Evolutionary conservation across 2,329 filamentous ascomycete species (phyloP).

Genomic region (Xylaria sp.): DNA sequence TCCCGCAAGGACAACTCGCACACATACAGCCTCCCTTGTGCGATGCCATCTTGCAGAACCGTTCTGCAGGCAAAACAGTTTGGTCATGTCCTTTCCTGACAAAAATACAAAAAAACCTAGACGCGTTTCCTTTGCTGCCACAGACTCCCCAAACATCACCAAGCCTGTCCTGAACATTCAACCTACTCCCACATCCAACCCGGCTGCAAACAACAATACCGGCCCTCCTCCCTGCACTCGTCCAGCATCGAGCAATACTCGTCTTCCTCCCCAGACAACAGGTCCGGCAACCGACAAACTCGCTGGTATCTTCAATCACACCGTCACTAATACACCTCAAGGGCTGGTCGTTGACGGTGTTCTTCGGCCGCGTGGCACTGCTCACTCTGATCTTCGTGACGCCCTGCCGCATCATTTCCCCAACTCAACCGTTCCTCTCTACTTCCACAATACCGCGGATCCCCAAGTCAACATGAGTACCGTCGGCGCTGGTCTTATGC

Average conservation of each 20-base stretch:
- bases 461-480: slow-evolving; percentile 50
- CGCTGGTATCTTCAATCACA: slow-evolving; percentile 13
- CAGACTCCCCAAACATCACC: slow-evolving; percentile 5
- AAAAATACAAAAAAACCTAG: slow-evolving; percentile 19
- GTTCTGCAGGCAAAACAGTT: slow-evolving; percentile 1
- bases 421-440: slow-evolving; percentile 25
- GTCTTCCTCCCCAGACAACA: neutral
- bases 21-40: neutral
- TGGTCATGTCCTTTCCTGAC: slow-evolving; percentile 18
- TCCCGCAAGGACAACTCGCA: neutral
- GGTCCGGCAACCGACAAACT: neutral
- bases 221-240: neutral
- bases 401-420: slow-evolving; percentile 34
- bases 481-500: slow-evolving; percentile 57
- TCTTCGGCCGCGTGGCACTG: slow-evolving; percentile 26
- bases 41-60: neutral
- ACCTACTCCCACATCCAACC: neutral
- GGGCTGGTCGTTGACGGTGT: slow-evolving; percentile 39
- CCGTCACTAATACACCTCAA: slow-evolving; percentile 35
- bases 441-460: slow-evolving; percentile 28
- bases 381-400: slow-evolving; percentile 25
- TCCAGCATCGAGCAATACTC: neutral
- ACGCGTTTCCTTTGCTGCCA: slow-evolving; percentile 34
- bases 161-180: neutral
- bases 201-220: slow-evolving; percentile 6